Conservation (phyloP, 2,329 filamentous ascomycete genomes). For the Ploettnerulaceae sp. region DNA sequence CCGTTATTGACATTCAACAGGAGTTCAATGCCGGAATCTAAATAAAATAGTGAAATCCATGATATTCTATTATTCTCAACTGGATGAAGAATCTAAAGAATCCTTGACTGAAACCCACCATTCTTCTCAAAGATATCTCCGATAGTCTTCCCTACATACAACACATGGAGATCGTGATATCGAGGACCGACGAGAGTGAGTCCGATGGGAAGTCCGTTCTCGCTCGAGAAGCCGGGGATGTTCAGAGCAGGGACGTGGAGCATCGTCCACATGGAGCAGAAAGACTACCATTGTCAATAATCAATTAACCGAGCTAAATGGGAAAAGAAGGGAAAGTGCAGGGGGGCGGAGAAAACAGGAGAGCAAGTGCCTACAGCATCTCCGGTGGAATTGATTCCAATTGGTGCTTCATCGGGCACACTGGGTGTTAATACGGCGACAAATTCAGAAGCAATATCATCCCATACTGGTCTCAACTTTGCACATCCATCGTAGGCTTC, state of each 20-base stretch:
- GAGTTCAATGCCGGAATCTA: no score
- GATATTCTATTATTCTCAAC: neutral
- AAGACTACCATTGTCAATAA: slow-evolving; percentile 19
- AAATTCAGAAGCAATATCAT: slow-evolving; percentile 47
- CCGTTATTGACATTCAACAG: no score
- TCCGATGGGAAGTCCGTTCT: slow-evolving; percentile 54
- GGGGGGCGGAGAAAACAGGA: slow-evolving; percentile 4
- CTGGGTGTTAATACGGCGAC: slow-evolving; percentile 54
- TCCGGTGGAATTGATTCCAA: slow-evolving; percentile 50
- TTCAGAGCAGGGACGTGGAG: slow-evolving; percentile 61
- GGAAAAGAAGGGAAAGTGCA: neutral
- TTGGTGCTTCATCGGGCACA: slow-evolving; percentile 53
- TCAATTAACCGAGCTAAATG: neutral
- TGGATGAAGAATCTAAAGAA: slow-evolving; percentile 10
- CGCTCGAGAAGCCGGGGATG: slow-evolving; percentile 56
- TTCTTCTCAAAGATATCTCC: slow-evolving; percentile 38
- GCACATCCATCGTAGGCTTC: slow-evolving; percentile 52
- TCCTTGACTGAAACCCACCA: slow-evolving; percentile 34
- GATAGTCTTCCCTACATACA: slow-evolving; percentile 39
- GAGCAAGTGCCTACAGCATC: slow-evolving; percentile 40
- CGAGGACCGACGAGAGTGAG: slow-evolving; percentile 46
- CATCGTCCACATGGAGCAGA: slow-evolving; percentile 32
- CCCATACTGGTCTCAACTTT: slow-evolving; percentile 48
- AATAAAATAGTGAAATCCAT: neutral
- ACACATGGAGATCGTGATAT: slow-evolving; percentile 41